These are phyloP conservation scores for Sanguinoderma infundibulare DNA, from an alignment of 1,284 basidiomycete genomes.

Conservation along the genomic window DNA sequence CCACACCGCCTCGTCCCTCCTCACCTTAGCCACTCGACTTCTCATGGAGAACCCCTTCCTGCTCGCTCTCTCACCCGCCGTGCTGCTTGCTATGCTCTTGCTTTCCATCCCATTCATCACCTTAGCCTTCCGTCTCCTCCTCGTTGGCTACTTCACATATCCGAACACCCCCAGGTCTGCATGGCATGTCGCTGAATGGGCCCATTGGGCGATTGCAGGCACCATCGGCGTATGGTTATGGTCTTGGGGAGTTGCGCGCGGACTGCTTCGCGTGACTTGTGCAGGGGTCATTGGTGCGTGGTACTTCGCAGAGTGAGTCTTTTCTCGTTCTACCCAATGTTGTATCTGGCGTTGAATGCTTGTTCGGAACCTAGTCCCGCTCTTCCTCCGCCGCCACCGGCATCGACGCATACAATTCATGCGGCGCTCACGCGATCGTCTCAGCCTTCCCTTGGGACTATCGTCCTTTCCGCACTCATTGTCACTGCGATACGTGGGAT, in stretches of 20 bases:
- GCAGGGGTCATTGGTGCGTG: slow-evolving; percentile 89
- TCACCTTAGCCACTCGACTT: slow-evolving; percentile 81
- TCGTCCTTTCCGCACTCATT: slow-evolving; percentile 78
- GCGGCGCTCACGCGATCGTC: slow-evolving; percentile 81
- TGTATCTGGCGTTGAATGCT: background rate
- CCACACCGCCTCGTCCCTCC: slow-evolving; percentile 75
- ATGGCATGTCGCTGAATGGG: slow-evolving; percentile 82
- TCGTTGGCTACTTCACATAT: slow-evolving; percentile 66
- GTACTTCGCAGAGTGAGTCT: slow-evolving; percentile 84
- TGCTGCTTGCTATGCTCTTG: slow-evolving; percentile 76
- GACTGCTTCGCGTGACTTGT: slow-evolving; percentile 78
- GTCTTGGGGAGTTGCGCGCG: slow-evolving; percentile 89
- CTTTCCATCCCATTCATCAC: slow-evolving; percentile 86
- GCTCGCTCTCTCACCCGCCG: slow-evolving; percentile 77
- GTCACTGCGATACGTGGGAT: slow-evolving; percentile 71
- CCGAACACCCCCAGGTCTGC: slow-evolving; percentile 46
- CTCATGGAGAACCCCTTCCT: slow-evolving; percentile 83
- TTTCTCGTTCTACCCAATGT: background rate
- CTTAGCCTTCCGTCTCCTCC: slow-evolving; percentile 79
- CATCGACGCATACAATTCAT: slow-evolving; percentile 74
- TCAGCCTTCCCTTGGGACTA: slow-evolving; percentile 81
- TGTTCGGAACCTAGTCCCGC: slow-evolving; percentile 45
- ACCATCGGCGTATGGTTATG: slow-evolving; percentile 83
- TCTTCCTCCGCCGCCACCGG: slow-evolving; percentile 51
- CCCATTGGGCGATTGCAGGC: slow-evolving; percentile 79